These are phyloP conservation scores for Elaphomyces granulatus DNA, from an alignment of 495 filamentous ascomycete species.

Conservation along the genomic window DNA sequence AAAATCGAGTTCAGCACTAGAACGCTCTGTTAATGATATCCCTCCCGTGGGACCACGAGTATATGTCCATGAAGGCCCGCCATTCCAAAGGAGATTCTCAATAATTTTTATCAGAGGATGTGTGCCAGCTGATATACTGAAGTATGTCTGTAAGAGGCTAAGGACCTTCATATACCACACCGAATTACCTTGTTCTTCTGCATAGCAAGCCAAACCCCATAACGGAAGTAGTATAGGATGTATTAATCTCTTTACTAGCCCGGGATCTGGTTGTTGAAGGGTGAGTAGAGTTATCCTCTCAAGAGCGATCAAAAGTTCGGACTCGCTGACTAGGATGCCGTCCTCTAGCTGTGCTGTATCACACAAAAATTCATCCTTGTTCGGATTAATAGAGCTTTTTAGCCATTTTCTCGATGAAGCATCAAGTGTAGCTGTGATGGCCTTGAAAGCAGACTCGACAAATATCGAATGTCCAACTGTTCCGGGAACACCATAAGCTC, in stretches of 20 bases:
- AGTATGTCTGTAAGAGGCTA: slow-evolving; percentile 31
- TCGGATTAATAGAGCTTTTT: slow-evolving; percentile 4
- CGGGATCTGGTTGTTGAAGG: slow-evolving; percentile 56
- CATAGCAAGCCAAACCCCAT: slow-evolving; percentile 51
- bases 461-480: slow-evolving; percentile 56
- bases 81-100: slow-evolving; percentile 39
- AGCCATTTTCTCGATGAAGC: slow-evolving; percentile 16
- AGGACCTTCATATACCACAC: slow-evolving; percentile 20
- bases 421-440: slow-evolving; percentile 40
- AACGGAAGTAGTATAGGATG: slow-evolving; percentile 49
- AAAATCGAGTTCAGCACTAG: slow-evolving; percentile 15
- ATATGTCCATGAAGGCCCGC: slow-evolving; percentile 35
- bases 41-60: slow-evolving; percentile 14
- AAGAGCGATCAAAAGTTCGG: slow-evolving; percentile 28
- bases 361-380: not conserved
- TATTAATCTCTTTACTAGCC: slow-evolving; percentile 54
- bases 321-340: slow-evolving; percentile 12
- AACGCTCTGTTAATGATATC: slow-evolving; percentile 24
- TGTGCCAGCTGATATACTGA: slow-evolving; percentile 31
- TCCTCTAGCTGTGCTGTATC: not conserved
- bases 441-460: slow-evolving; percentile 46
- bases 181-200: slow-evolving; percentile 19
- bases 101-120: slow-evolving; percentile 31
- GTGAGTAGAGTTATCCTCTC: slow-evolving; percentile 42
- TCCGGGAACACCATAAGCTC: slow-evolving; percentile 50